phyloP scores from a whole-genome alignment of 1,139 yeast genomes.

The Diutina scorzettiae region DNA sequence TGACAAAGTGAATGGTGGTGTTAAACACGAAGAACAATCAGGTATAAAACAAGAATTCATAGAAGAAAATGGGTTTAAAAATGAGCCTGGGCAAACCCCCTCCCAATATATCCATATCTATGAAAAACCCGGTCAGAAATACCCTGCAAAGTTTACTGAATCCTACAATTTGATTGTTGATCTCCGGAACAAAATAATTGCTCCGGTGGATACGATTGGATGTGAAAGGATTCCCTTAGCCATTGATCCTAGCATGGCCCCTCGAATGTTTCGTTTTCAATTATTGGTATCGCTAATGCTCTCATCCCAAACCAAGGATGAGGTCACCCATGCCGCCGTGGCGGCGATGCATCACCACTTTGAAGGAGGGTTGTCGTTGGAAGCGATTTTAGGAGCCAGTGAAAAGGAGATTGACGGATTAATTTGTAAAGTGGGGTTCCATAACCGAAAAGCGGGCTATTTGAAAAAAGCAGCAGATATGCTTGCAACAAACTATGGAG shows the following conservation, averaged over 20 bases:
- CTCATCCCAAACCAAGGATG: slow-evolving; percentile 89
- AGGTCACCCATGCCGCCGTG: slow-evolving; percentile 69
- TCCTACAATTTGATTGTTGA: slow-evolving; percentile 44
- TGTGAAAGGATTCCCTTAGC: slow-evolving; percentile 64
- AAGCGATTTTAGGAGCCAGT: slow-evolving; percentile 28
- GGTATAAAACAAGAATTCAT: not conserved
- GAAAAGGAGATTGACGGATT: slow-evolving; percentile 49
- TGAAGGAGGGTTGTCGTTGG: slow-evolving; percentile 20
- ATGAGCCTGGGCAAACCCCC: not conserved
- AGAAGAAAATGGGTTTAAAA: not conserved
- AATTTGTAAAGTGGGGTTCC: slow-evolving; percentile 82
- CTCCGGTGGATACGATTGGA: slow-evolving; percentile 89
- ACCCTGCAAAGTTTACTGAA: not conserved
- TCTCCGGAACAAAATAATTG: slow-evolving; percentile 50
- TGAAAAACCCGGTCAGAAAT: not conserved
- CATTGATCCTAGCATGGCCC: slow-evolving; percentile 20
- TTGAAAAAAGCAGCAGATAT: slow-evolving; percentile 52
- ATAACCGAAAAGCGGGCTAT: slow-evolving; percentile 62
- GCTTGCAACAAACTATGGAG: slow-evolving; percentile 35
- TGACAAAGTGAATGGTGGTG: too few species aligned
- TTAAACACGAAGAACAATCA: too few species aligned
- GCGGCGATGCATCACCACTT: slow-evolving; percentile 39
- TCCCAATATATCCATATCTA: not conserved
- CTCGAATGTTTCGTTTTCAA: slow-evolving; percentile 53
- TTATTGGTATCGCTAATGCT: slow-evolving; percentile 71